Conservation (phyloP, 345 rosid genomes). For the thale cress (Arabidopsis thaliana) region DNA sequence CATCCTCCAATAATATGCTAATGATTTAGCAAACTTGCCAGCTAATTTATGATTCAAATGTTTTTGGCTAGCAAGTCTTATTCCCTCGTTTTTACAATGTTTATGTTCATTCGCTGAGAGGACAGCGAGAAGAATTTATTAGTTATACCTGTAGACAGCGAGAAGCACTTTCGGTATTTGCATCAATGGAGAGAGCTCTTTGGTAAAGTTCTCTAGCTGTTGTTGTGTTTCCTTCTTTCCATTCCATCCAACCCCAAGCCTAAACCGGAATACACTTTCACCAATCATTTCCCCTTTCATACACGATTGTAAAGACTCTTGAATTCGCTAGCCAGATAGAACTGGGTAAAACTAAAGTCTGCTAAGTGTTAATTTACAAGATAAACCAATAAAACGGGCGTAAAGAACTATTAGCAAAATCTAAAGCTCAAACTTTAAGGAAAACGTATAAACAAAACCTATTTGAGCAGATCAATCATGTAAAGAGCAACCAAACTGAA, state of each 20-base stretch:
- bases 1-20: background rate
- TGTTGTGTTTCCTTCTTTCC: constrained; percentile 92
- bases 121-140: background rate
- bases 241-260: constrained; percentile 99
- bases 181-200: constrained; percentile 72
- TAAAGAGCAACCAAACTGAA: background rate
- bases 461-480: constrained; percentile 2
- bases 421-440: background rate
- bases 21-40: background rate
- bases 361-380: constrained; percentile 5
- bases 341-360: constrained; percentile 3
- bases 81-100: background rate
- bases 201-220: constrained; percentile 85
- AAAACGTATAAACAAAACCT: constrained; percentile 1
- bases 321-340: constrained; percentile 16
- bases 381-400: background rate
- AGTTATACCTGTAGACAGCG: constrained; percentile 81
- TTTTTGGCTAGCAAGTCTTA: background rate
- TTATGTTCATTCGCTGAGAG: background rate
- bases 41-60: background rate
- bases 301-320: constrained; percentile 19
- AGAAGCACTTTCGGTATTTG: constrained; percentile 86
- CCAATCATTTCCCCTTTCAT: constrained; percentile 28
- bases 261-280: constrained; percentile 43
- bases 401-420: background rate